A percentile compares a stretch with the other conserved stretches of the same genome.
These are phyloP conservation scores for Gautieria morchelliformis DNA, from an alignment of 768 basidiomycete species.

Conservation along the genomic window DNA sequence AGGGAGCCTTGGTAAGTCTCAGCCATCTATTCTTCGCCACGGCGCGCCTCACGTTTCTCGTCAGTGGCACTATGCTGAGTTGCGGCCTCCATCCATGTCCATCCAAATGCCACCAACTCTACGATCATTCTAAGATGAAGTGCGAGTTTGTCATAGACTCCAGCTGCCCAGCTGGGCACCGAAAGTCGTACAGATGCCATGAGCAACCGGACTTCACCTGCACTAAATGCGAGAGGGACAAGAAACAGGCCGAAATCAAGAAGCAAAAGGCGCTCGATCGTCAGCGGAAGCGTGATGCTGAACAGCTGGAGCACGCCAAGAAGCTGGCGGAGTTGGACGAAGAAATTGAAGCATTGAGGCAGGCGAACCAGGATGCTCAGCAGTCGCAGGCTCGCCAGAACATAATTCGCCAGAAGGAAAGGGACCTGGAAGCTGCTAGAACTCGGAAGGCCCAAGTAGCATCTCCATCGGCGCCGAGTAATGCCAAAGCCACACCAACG, in stretches of 20 bases:
- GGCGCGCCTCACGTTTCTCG: not conserved
- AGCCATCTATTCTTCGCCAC: not conserved
- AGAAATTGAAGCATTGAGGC: too few species aligned
- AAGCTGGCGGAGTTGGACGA: too few species aligned
- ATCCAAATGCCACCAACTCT: conserved; percentile 50
- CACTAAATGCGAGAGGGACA: conserved; percentile 36
- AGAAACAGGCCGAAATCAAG: conserved; percentile 30
- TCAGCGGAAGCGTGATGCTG: too few species aligned
- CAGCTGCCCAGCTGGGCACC: conserved; percentile 39
- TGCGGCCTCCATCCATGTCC: conserved; percentile 48
- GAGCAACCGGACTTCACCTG: conserved; percentile 32
- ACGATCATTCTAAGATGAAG: conserved; percentile 42
- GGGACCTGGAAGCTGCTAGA: too few species aligned
- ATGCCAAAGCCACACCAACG: too few species aligned
- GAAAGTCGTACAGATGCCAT: conserved; percentile 33
- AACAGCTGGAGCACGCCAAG: too few species aligned
- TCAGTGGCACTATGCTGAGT: conserved; percentile 36
- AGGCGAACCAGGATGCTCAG: too few species aligned
- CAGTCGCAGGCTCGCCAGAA: too few species aligned
- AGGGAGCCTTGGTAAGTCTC: conserved; percentile 42
- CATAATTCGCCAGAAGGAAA: too few species aligned
- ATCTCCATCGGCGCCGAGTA: too few species aligned
- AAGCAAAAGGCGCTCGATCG: conserved; percentile 27
- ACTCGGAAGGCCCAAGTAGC: too few species aligned
- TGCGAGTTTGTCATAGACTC: conserved; percentile 31